A percentile compares a stretch with the other conserved stretches of the same genome.
Conservation (phyloP, 306 rosid species). For the Dalbergia cultrata region DNA sequence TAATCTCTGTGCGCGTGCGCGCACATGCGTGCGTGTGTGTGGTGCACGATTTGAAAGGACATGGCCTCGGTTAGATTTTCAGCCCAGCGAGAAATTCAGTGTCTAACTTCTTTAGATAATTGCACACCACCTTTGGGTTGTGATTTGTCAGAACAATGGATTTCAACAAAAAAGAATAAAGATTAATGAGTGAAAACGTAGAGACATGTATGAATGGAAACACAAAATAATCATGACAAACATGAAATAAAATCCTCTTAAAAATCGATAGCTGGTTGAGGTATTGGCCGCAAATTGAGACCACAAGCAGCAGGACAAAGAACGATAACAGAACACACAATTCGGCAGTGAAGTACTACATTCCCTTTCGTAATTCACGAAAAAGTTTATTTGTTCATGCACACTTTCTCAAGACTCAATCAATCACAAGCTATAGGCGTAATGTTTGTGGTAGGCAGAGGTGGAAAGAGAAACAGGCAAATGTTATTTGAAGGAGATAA, state of each 20-base stretch:
- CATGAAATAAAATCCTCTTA: too few species aligned
- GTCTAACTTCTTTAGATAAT: constrained; percentile 79
- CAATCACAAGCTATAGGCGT: constrained; percentile 18
- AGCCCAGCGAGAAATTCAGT: neutral
- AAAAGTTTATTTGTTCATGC: constrained; percentile 17
- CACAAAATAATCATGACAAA: neutral
- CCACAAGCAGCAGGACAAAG: constrained; percentile 16
- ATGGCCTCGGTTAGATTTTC: too few species aligned
- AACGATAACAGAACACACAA: neutral
- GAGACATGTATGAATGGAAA: neutral
- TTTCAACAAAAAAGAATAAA: neutral
- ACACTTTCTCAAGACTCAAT: constrained; percentile 28
- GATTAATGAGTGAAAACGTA: neutral
- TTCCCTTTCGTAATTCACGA: constrained; percentile 8
- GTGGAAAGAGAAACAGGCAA: constrained; percentile 13
- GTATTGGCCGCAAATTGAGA: constrained; percentile 14
- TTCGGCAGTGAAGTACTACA: neutral
- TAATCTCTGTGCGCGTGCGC: neutral
- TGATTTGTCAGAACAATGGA: constrained; percentile 36
- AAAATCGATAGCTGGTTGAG: neutral
- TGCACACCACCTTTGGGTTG: constrained; percentile 55
- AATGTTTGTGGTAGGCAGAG: constrained; percentile 1
- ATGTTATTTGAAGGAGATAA: neutral
- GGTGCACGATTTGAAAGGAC: constrained; percentile 2
- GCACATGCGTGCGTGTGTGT: too few species aligned